Percentiles rank a stretch among this genome's conserved stretches.
phyloP scores from a whole-genome alignment of 176 grass and related monocot species.

The Ensete ventricosum region DNA sequence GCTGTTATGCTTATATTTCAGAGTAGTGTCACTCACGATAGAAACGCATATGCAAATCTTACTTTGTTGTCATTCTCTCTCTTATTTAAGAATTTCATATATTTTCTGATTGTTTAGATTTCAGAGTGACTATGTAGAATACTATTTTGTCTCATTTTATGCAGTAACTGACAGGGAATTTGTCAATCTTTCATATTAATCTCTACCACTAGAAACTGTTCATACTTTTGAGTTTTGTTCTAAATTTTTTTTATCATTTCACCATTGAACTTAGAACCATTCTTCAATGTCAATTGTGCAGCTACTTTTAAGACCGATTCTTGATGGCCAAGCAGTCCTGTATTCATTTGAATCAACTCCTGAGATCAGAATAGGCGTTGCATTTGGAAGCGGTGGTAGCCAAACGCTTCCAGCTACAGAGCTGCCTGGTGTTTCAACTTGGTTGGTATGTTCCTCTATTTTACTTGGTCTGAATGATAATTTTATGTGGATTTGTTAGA shows the following conservation, averaged over 20 bases:
- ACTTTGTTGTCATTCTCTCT: not conserved
- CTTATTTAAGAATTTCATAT: not conserved
- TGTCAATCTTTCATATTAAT: not conserved
- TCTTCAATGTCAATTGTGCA: slow-evolving; percentile 28
- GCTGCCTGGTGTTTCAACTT: slow-evolving; percentile 81
- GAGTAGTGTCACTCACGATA: too few species aligned
- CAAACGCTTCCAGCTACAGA: slow-evolving; percentile 78
- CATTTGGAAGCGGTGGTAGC: slow-evolving; percentile 84
- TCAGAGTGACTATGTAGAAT: not conserved
- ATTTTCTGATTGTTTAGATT: not conserved
- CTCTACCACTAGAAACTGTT: not conserved
- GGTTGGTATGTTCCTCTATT: slow-evolving; percentile 62
- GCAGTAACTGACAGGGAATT: not conserved
- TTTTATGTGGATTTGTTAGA: not conserved
- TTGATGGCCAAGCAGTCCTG: slow-evolving; percentile 93
- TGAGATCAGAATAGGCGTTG: slow-evolving; percentile 82
- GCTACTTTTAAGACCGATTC: slow-evolving; percentile 81
- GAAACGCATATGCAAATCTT: not conserved
- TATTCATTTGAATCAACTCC: slow-evolving; percentile 94
- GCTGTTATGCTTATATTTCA: too few species aligned
- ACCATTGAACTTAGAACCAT: not conserved
- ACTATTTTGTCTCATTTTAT: not conserved
- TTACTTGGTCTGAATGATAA: not conserved
- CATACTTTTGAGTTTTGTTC: not conserved
- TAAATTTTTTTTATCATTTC: not conserved